Conservation (phyloP, 805 yeast species). For the Scheffersomyces lignosus region DNA sequence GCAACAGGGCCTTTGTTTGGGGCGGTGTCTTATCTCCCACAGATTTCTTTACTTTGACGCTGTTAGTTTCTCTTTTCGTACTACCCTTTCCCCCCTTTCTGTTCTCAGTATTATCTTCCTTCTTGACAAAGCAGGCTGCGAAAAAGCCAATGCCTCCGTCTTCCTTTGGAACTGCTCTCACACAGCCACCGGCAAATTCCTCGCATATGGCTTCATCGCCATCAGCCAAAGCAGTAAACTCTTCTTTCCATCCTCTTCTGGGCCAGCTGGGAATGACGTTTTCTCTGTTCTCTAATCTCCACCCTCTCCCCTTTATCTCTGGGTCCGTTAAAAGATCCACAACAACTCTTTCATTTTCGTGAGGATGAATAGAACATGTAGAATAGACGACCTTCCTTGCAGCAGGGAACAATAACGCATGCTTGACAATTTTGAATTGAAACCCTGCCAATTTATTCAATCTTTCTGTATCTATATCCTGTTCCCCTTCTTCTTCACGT, state of each 20-base stretch:
- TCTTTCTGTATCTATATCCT: constrained; percentile 54
- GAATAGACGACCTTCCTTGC: constrained; percentile 85
- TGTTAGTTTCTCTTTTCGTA: too few species aligned
- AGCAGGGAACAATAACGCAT: constrained; percentile 79
- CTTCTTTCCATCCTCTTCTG: constrained; percentile 75
- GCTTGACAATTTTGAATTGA: constrained; percentile 85
- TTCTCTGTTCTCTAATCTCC: constrained; percentile 64
- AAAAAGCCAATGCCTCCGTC: constrained; percentile 99
- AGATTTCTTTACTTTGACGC: too few species aligned
- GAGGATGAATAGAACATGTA: constrained; percentile 92
- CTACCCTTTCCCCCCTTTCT: too few species aligned
- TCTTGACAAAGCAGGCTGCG: constrained; percentile 81
- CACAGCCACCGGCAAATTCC: constrained; percentile 76
- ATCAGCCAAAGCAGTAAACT: constrained; percentile 52
- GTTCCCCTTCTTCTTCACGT: constrained; percentile 45
- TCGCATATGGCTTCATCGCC: constrained; percentile 41
- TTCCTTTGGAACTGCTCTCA: constrained; percentile 77
- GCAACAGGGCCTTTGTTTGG: too few species aligned
- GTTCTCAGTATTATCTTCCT: background rate
- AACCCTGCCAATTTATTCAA: constrained; percentile 76
- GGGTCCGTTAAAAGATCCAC: constrained; percentile 69
- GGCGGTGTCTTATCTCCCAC: too few species aligned
- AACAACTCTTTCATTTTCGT: constrained; percentile 93
- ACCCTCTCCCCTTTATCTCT: constrained; percentile 64
- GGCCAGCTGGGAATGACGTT: constrained; percentile 84